Evolutionary conservation across 352 stramenopile species (phyloP).

Genomic region (Proteromonas lacertae): DNA sequence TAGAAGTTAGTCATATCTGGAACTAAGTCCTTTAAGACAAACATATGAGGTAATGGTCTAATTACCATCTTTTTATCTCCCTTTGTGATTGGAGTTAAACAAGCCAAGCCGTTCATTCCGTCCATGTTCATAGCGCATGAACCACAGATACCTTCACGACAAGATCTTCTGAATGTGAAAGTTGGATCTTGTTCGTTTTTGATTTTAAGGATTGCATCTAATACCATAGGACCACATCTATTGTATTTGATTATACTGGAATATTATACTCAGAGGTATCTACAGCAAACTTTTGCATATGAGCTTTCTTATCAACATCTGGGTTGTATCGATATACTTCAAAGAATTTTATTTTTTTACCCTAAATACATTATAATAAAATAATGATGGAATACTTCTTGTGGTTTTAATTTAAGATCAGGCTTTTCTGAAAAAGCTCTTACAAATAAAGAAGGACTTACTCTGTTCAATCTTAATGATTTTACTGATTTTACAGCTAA

Average conservation of each 20-base stretch:
- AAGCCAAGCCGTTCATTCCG: conserved; percentile 85
- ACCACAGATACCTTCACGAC: conserved; percentile 89
- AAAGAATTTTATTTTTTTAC: no score
- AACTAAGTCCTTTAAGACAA: conserved; percentile 91
- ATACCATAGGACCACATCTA: conserved; percentile 80
- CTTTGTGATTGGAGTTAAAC: conserved; percentile 71
- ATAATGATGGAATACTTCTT: no score
- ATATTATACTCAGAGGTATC: conserved; percentile 61
- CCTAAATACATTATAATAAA: no score
- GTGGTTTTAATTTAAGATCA: no score
- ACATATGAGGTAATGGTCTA: conserved; percentile 97
- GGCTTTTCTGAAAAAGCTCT: no score
- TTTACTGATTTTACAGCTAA: no score
- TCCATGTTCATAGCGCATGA: conserved; percentile 99
- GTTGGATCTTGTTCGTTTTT: conserved; percentile 92
- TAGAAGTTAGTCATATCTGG: conserved; percentile 98
- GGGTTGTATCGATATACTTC: conserved; percentile 97
- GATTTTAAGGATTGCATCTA: conserved; percentile 97
- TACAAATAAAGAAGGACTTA: no score
- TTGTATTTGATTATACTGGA: background rate
- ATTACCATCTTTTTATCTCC: conserved; percentile 48
- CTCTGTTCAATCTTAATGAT: no score
- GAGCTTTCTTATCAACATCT: conserved; percentile 58
- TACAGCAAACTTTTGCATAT: conserved; percentile 75
- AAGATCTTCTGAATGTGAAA: conserved; percentile 86